Conservation (phyloP, 106 monocot genomes). For the Agapanthus africanus region DNA sequence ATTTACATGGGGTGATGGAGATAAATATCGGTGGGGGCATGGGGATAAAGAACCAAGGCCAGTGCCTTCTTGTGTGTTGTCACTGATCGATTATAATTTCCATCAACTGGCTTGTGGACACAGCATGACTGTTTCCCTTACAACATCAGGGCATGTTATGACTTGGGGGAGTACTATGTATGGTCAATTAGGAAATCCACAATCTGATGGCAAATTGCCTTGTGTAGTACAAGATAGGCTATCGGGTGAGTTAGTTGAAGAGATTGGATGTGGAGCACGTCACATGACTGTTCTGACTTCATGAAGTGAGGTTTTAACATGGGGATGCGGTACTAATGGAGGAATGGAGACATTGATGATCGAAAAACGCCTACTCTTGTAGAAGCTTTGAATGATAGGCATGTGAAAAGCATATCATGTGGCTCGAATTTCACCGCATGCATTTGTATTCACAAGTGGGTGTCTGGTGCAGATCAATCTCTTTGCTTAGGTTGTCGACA, state of each 20-base stretch:
- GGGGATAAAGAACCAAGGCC: neutral
- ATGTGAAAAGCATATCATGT: slow-evolving; percentile 66
- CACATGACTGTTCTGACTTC: neutral
- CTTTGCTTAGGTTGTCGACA: slow-evolving; percentile 56
- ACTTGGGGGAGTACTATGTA: neutral
- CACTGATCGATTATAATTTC: neutral
- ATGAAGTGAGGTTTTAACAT: neutral
- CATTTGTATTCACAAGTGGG: slow-evolving; percentile 70
- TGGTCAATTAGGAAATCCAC: slow-evolving; percentile 1
- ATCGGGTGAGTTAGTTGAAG: neutral
- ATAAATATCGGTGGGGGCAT: neutral
- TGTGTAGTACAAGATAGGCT: neutral
- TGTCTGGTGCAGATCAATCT: slow-evolving; percentile 64
- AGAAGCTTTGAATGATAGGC: slow-evolving; percentile 56
- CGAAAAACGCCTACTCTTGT: slow-evolving; percentile 44
- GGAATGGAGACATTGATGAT: neutral
- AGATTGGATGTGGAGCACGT: neutral
- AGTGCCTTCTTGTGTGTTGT: neutral
- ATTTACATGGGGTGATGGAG: neutral
- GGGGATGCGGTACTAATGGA: neutral
- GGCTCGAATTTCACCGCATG: slow-evolving; percentile 63
- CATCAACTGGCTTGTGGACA: neutral
- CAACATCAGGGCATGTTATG: neutral
- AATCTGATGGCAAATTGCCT: neutral
- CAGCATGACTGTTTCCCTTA: neutral